phyloP scores from a whole-genome alignment of 352 stramenopile genomes.

The Phytophthora colocasiae region DNA sequence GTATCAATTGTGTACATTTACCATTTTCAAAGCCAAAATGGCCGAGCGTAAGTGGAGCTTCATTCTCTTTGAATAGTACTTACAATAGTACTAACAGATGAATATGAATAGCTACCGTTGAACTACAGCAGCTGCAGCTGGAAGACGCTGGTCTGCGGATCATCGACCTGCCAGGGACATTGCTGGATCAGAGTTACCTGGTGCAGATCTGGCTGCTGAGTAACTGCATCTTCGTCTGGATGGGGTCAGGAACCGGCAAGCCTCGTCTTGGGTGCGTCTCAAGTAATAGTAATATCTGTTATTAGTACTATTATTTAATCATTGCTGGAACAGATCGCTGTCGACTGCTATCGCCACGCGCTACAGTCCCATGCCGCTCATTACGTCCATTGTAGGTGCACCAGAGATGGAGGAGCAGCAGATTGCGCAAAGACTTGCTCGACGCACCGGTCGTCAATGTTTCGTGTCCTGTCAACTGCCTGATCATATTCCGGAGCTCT shows the following conservation, averaged over 20 bases:
- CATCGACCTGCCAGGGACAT: conserved; percentile 59
- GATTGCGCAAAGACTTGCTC: conserved; percentile 78
- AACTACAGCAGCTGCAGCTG: conserved; percentile 26
- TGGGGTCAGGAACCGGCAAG: conserved; percentile 60
- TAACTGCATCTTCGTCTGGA: conserved; percentile 83
- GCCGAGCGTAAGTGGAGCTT: neutral
- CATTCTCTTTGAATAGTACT: neutral
- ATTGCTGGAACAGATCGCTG: conserved; percentile 53
- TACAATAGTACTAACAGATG: neutral
- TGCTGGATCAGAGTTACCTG: conserved; percentile 76
- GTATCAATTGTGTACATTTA: no score
- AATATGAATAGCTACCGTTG: conserved; percentile 2
- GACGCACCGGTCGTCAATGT: conserved; percentile 69
- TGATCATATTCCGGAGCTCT: conserved; percentile 74
- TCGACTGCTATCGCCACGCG: conserved; percentile 80
- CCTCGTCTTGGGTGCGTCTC: conserved; percentile 31
- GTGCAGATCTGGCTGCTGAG: conserved; percentile 78
- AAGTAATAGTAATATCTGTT: neutral
- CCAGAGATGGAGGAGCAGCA: conserved; percentile 84
- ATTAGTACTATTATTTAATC: conserved; percentile 2
- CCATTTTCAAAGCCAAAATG: neutral
- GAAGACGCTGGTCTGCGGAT: conserved; percentile 38
- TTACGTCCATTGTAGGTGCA: conserved; percentile 72
- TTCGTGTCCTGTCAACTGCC: conserved; percentile 87
- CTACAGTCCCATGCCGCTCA: conserved; percentile 83